Conservation (phyloP, 2,329 filamentous ascomycete genomes). For the Trichoderma asperellum region DNA sequence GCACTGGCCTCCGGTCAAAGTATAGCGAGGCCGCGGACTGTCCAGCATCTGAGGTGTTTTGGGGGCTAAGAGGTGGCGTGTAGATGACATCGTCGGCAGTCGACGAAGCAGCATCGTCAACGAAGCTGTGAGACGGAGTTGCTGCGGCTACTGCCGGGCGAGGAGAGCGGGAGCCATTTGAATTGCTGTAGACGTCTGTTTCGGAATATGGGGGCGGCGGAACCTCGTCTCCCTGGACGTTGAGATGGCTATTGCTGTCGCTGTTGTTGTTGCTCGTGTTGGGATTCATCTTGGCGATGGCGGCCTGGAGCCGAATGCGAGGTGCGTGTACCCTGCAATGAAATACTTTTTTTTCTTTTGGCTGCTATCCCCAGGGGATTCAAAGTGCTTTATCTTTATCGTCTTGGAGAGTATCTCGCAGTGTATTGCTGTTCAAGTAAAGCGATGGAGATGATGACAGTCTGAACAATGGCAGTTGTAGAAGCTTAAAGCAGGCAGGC, state of each 20-base stretch:
- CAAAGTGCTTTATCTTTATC: background rate
- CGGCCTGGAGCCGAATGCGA: background rate
- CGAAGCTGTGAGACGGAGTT: conserved; percentile 35
- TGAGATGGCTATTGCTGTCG: conserved; percentile 27
- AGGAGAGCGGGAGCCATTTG: conserved; percentile 39
- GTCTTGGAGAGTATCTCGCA: background rate
- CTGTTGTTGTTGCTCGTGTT: background rate
- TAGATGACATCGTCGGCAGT: conserved; percentile 53
- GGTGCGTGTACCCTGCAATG: background rate
- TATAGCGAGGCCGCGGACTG: conserved; percentile 41
- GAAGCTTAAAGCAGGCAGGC: background rate
- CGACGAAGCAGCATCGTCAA: conserved; percentile 48
- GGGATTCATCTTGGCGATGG: conserved; percentile 28
- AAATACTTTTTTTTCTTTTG: background rate
- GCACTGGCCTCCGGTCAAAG: conserved; percentile 51
- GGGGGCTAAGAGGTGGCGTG: conserved; percentile 57
- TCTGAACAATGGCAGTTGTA: background rate
- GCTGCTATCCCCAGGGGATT: background rate
- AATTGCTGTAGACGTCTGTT: conserved; percentile 58
- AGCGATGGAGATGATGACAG: background rate
- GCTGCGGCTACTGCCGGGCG: conserved; percentile 31
- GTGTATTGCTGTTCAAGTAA: background rate
- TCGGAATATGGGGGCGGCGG: conserved; percentile 63
- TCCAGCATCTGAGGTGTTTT: conserved; percentile 35
- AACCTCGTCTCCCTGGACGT: conserved; percentile 40